phyloP scores from a whole-genome alignment of 108 stramenopile genomes.

The Nannochloropsis gaditana region DNA sequence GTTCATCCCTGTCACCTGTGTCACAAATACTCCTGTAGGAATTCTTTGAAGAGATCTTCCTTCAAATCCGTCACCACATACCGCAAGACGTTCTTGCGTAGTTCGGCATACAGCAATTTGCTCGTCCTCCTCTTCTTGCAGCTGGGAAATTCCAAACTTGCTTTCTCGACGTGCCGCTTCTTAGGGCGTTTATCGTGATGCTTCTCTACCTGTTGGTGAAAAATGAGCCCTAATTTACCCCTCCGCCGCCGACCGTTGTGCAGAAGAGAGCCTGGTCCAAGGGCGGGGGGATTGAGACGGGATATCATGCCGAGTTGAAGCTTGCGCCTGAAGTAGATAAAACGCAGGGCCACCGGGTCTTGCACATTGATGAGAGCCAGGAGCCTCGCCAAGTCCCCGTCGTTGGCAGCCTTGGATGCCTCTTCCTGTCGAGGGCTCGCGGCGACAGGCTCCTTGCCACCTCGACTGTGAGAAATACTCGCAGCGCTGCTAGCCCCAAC shows the following conservation, averaged over 20 bases:
- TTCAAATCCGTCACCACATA: conserved; percentile 1
- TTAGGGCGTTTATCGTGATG: neutral
- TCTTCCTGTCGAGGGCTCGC: neutral
- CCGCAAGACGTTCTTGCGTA: neutral
- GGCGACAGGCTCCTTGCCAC: neutral
- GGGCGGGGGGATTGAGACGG: neutral
- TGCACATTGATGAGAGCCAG: neutral
- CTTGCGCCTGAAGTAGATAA: neutral
- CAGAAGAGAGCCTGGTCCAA: neutral
- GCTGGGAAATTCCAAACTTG: neutral
- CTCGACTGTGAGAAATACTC: neutral
- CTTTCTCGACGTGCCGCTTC: neutral
- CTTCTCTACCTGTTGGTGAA: neutral
- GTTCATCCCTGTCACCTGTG: neutral
- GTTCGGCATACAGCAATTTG: neutral
- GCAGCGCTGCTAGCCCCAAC: neutral
- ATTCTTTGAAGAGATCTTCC: neutral
- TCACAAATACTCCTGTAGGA: conserved; percentile 7
- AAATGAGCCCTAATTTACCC: neutral
- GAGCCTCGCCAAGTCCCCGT: neutral
- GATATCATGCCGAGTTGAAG: neutral
- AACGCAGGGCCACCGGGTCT: neutral
- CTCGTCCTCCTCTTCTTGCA: neutral
- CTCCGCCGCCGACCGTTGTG: neutral
- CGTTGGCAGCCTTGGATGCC: conserved; percentile 15